Percentiles rank a stretch among this genome's conserved stretches.
Evolutionary conservation across 2,329 filamentous ascomycete genomes (phyloP).

Genomic region (Cylindrodendrum hubeiense): DNA sequence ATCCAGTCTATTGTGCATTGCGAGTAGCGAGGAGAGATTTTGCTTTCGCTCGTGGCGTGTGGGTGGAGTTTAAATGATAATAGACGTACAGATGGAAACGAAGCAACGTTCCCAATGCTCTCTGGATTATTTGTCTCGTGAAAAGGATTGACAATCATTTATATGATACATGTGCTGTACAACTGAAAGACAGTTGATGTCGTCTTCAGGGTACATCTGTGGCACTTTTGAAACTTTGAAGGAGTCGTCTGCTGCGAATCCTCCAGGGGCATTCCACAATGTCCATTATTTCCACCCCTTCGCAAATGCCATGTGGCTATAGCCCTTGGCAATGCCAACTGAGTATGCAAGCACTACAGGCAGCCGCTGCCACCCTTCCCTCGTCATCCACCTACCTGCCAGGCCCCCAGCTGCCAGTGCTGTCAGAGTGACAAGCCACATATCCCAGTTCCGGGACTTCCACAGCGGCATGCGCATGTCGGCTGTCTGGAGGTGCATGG

Average conservation of each 20-base stretch:
- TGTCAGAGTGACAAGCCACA: slow-evolving; percentile 42
- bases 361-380: slow-evolving; percentile 30
- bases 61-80: slow-evolving; percentile 36
- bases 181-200: neutral
- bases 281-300: neutral
- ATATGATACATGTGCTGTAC: neutral
- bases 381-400: slow-evolving; percentile 37
- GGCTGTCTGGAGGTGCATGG: slow-evolving; percentile 59
- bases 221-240: slow-evolving; percentile 2
- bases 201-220: neutral
- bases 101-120: slow-evolving; percentile 19
- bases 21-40: slow-evolving; percentile 17
- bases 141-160: neutral
- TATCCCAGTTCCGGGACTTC: slow-evolving; percentile 55
- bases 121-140: neutral
- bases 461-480: slow-evolving; percentile 55
- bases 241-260: neutral
- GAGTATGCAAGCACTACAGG: slow-evolving; percentile 20
- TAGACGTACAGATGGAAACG: slow-evolving; percentile 41
- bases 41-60: slow-evolving; percentile 26
- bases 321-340: neutral
- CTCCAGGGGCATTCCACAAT: neutral
- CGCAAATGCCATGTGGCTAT: slow-evolving; percentile 8
- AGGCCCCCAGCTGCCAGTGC: slow-evolving; percentile 17
- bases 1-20: slow-evolving; percentile 25